Evolutionary conservation across 371 early-diverging fungal genomes (phyloP), one percentile per base, ranked within the genome.

Genomic region (Cokeromyces recurvatus): DNA sequence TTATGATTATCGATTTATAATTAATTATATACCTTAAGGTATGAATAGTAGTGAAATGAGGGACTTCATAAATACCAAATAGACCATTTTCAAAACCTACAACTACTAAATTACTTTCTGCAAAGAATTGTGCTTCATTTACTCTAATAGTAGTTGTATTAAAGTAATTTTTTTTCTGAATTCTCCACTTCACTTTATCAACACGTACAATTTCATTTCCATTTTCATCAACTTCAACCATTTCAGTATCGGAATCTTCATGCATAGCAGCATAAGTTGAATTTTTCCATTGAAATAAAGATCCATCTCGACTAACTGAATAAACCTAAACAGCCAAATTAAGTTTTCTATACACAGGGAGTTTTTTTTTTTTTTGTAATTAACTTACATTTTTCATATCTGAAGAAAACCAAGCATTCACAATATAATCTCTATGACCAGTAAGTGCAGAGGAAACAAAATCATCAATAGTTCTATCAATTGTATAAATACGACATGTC

Each of bases 21-120:
- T n/a, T n/a, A n/a, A n/a, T n/a, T n/a, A n/a, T n/a, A 34, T 77
- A 88, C 89, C 88, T 90, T 38, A 94, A 57, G 2, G 89, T 87
- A 62, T 95, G 94, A 38, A 92, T 86, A 46, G 88, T 86, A 43
- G 63, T 84, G 55, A 95, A 91, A 38, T 85, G 79, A 1, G 99
- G 96, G 38, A 97, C 74, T 66, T 97, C 96, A 88, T 95, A 97
- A 32, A 98, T 82, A 1, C 95, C 96, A 81, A 98, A 98, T 17
- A 93, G 77, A 32, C 99, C 99, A 34, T 81, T 87, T 29, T 80
- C 73, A 58, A 97, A 95, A 1, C 97, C 98, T 39, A 90, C 91
- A 0, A 91, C 86, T 15, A 96, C 59, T 48, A 97, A 64, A n/a
- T 83, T 79, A 16, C 87, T 78, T 3, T 66, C 51, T 4, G 78